A percentile compares a stretch with the other conserved stretches of the same genome.
phyloP scores from a whole-genome alignment of 1,139 yeast species.

The Geotrichum australiense region DNA sequence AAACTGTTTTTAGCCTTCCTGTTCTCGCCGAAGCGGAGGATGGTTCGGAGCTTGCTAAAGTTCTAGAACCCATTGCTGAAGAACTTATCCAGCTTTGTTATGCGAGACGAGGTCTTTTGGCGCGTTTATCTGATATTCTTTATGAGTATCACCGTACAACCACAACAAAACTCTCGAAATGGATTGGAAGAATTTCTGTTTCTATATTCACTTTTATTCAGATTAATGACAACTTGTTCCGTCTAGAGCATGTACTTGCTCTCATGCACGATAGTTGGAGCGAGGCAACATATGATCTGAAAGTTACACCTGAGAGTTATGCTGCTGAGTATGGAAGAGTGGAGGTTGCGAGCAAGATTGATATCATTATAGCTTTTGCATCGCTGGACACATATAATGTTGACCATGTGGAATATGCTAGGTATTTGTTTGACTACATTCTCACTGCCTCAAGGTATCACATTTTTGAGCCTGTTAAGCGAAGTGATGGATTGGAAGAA shows the following conservation, averaged over 20 bases:
- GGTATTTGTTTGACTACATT: slow-evolving; percentile 39
- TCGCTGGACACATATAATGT: slow-evolving; percentile 40
- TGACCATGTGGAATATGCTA: slow-evolving; percentile 39
- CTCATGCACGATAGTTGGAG: slow-evolving; percentile 39
- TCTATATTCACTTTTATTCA: slow-evolving; percentile 46
- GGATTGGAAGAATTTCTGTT: slow-evolving; percentile 53
- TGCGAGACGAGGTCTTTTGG: slow-evolving; percentile 65
- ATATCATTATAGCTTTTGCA: slow-evolving; percentile 26
- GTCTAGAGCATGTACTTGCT: slow-evolving; percentile 53
- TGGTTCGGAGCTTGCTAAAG: slow-evolving; percentile 16
- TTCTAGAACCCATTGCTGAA: slow-evolving; percentile 25
- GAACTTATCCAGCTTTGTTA: slow-evolving; percentile 39
- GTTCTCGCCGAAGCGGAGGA: slow-evolving; percentile 26
- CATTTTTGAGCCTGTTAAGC: slow-evolving; percentile 45
- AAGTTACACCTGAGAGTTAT: slow-evolving; percentile 37
- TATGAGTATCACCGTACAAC: slow-evolving; percentile 34
- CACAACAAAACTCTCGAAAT: slow-evolving; percentile 38
- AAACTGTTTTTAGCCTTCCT: slow-evolving; percentile 37
- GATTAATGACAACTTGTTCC: slow-evolving; percentile 50
- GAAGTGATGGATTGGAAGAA: slow-evolving; percentile 65
- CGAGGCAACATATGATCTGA: slow-evolving; percentile 6
- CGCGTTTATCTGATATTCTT: slow-evolving; percentile 45
- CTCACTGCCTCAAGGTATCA: slow-evolving; percentile 40
- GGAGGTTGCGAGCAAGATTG: slow-evolving; percentile 53
- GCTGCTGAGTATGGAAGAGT: slow-evolving; percentile 48